phyloP scores from a whole-genome alignment of 305 asterid genomes.

The Fraxinus nigra region DNA sequence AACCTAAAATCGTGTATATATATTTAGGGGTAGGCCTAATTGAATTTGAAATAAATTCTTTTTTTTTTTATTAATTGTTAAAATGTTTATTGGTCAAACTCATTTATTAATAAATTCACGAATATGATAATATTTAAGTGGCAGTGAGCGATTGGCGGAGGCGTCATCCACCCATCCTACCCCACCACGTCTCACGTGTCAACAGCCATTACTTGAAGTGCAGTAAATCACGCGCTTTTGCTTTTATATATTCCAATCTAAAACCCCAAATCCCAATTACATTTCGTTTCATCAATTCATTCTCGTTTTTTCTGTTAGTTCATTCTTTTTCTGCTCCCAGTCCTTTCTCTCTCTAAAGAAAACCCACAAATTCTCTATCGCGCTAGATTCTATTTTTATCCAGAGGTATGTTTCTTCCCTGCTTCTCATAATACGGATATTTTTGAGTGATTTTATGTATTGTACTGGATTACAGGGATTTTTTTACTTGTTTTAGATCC shows the following conservation, averaged over 20 bases:
- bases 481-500: slow-evolving; percentile 19
- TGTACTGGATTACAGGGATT: not conserved
- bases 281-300: not conserved
- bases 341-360: not conserved
- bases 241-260: not conserved
- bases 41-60: not conserved
- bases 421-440: not conserved
- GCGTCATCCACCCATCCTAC: not conserved
- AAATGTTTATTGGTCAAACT: not conserved
- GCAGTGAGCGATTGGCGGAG: not conserved
- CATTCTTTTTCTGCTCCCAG: not conserved
- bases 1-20: not conserved
- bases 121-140: not conserved
- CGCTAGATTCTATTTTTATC: slow-evolving; percentile 2
- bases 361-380: not conserved
- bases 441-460: not conserved
- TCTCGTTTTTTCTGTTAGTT: not conserved
- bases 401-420: slow-evolving; percentile 16
- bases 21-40: not conserved
- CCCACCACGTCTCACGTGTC: not conserved
- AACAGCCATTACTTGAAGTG: not conserved
- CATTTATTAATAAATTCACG: not conserved
- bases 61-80: not conserved
- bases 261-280: not conserved
- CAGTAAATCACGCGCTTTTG: not conserved